A percentile compares a stretch with the other conserved stretches of the same genome.
Conservation (phyloP, 148 eudicot species). For the Vaccinium darrowii region DNA sequence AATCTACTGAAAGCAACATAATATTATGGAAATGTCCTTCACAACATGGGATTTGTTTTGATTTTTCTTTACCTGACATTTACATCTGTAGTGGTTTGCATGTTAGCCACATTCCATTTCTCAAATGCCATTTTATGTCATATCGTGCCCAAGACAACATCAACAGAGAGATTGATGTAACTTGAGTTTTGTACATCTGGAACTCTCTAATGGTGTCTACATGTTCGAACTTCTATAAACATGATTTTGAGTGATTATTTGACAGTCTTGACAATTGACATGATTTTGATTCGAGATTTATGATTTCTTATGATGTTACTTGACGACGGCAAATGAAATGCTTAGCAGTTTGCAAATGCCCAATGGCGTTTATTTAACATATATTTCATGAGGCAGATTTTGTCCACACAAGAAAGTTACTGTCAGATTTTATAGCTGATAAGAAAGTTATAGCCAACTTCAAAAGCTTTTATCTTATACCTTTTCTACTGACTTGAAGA, state of each 20-base stretch:
- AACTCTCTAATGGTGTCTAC: not conserved
- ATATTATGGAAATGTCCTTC: not conserved
- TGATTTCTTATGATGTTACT: not conserved
- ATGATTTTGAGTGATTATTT: conserved; percentile 2
- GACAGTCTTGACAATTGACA: not conserved
- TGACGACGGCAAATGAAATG: not conserved
- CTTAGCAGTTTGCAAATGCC: not conserved
- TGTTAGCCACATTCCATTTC: not conserved
- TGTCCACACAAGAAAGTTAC: not conserved
- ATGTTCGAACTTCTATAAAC: not conserved
- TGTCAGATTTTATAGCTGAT: not conserved
- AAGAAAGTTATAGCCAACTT: not conserved
- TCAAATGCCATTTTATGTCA: not conserved
- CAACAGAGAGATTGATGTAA: not conserved
- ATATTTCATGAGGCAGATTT: not conserved
- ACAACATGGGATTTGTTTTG: not conserved
- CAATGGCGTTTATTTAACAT: not conserved
- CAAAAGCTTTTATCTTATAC: not conserved
- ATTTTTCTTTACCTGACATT: not conserved
- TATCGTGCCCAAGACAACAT: not conserved
- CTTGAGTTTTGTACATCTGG: not conserved
- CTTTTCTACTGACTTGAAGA: not conserved
- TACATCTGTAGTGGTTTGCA: conserved; percentile 1
- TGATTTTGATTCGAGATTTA: not conserved
- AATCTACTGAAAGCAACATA: not conserved